Evolutionary conservation across 306 rosid genomes (phyloP).

Genomic region (Quercus suber): DNA sequence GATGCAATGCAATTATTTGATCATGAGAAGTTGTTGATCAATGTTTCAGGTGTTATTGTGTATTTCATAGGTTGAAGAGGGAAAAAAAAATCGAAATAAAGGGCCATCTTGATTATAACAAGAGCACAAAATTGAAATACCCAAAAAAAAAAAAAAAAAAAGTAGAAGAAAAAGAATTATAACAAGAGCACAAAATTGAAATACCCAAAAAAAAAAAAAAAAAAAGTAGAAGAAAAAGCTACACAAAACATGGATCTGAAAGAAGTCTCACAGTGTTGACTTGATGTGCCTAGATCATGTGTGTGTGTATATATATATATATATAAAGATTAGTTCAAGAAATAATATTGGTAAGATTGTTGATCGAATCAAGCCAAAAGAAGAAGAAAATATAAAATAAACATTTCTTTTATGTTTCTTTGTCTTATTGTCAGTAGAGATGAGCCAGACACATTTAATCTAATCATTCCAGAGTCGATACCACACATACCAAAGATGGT

Average conservation of each 20-base stretch:
- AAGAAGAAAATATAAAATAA: too few relatives aligned
- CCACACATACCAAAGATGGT: too few relatives aligned
- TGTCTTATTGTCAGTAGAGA: too few relatives aligned
- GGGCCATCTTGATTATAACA: neutral
- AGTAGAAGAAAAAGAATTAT: neutral
- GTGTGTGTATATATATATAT: neutral
- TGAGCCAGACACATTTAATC: too few relatives aligned
- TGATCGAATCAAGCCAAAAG: too few relatives aligned
- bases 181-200: neutral
- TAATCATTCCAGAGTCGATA: too few relatives aligned
- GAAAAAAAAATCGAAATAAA: neutral
- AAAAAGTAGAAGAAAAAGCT: neutral
- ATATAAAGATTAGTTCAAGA: neutral
- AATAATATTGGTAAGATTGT: neutral
- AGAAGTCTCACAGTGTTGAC: neutral
- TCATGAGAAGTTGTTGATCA: neutral
- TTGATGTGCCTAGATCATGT: neutral
- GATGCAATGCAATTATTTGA: neutral
- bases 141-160: neutral
- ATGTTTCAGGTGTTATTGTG: neutral
- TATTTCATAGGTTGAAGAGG: neutral
- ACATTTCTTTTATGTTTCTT: too few relatives aligned
- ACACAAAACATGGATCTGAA: neutral
- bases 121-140: neutral
- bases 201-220: neutral